A percentile compares a stretch with the other conserved stretches of the same genome.
Conservation (phyloP, 495 filamentous ascomycete genomes). For the Elasticomyces elasticus region DNA sequence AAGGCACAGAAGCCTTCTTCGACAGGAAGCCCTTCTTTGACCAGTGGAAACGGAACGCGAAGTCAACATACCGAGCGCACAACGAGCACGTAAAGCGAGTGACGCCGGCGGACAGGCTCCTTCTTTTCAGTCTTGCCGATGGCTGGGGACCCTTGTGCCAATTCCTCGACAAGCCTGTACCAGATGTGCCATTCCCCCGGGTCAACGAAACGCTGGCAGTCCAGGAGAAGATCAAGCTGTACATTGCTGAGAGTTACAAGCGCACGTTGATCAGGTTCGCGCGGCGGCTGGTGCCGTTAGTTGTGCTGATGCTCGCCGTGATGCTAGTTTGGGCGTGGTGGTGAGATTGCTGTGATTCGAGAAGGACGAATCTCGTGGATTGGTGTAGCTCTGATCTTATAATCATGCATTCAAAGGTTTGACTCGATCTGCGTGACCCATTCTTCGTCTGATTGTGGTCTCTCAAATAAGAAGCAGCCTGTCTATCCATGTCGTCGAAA, state of each 20-base stretch:
- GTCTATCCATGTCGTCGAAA: too few relatives aligned
- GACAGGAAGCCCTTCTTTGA: not conserved
- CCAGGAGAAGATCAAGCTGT: conserved; percentile 11
- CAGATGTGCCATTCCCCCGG: conserved; percentile 17
- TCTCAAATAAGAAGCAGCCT: too few relatives aligned
- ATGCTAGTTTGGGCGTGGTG: not conserved
- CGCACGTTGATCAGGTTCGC: not conserved
- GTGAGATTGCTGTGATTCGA: too few relatives aligned
- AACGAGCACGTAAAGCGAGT: conserved; percentile 11
- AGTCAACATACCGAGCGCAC: conserved; percentile 3
- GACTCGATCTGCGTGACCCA: too few relatives aligned
- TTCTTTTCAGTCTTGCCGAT: not conserved
- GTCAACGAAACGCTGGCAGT: conserved; percentile 18
- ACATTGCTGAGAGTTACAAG: conserved; percentile 12
- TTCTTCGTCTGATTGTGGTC: too few relatives aligned
- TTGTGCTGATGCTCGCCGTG: not conserved
- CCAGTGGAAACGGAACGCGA: not conserved
- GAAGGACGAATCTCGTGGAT: too few relatives aligned
- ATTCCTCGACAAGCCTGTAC: conserved; percentile 21
- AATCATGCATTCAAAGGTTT: too few relatives aligned
- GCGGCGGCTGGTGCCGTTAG: not conserved
- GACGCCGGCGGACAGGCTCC: conserved; percentile 2
- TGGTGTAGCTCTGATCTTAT: too few relatives aligned
- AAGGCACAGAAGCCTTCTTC: not conserved
- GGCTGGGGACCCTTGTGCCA: conserved; percentile 18